Evolutionary conservation across 371 early-diverging fungal genomes (phyloP).

Genomic region (Nematocida sp.): DNA sequence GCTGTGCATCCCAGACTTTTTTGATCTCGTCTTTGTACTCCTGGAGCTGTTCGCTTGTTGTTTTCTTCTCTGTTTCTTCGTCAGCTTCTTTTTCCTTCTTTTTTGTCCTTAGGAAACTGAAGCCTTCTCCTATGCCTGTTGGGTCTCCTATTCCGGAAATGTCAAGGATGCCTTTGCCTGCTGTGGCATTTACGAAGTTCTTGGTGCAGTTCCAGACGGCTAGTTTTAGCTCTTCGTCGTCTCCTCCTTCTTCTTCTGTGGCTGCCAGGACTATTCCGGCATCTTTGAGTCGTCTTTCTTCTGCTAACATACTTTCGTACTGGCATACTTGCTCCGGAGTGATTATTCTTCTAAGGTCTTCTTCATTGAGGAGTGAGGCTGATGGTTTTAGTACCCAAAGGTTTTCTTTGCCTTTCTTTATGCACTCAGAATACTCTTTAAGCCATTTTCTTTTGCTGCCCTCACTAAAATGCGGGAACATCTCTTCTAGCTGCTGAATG

Average conservation of each 20-base stretch:
- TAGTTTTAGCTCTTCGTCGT: conserved; percentile 78
- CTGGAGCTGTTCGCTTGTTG: conserved; percentile 23
- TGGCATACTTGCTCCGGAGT: conserved; percentile 96
- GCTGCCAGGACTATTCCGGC: conserved; percentile 70
- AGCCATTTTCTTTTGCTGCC: conserved; percentile 65
- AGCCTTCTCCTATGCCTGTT: conserved; percentile 90
- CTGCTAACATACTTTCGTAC: conserved; percentile 87
- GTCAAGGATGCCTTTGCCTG: conserved; percentile 66
- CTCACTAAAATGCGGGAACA: conserved; percentile 64
- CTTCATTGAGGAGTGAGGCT: conserved; percentile 76
- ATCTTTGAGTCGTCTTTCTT: conserved; percentile 83
- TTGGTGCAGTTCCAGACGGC: conserved; percentile 91
- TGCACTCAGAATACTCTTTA: conserved; percentile 88
- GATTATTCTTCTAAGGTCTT: conserved; percentile 80
- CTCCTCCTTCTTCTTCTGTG: conserved; percentile 67
- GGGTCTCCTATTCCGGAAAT: conserved; percentile 67
- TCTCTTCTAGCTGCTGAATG: conserved; percentile 59
- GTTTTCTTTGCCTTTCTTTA: conserved; percentile 77
- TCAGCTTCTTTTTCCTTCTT: conserved; percentile 71
- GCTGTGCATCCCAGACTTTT: conserved; percentile 58
- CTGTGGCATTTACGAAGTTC: conserved; percentile 74
- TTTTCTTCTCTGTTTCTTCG: conserved; percentile 46
- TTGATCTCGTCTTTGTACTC: conserved; percentile 43
- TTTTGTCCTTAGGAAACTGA: conserved; percentile 86
- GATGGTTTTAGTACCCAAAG: conserved; percentile 81